phyloP scores from a whole-genome alignment of 306 rosid genomes.

The Neltuma alba region DNA sequence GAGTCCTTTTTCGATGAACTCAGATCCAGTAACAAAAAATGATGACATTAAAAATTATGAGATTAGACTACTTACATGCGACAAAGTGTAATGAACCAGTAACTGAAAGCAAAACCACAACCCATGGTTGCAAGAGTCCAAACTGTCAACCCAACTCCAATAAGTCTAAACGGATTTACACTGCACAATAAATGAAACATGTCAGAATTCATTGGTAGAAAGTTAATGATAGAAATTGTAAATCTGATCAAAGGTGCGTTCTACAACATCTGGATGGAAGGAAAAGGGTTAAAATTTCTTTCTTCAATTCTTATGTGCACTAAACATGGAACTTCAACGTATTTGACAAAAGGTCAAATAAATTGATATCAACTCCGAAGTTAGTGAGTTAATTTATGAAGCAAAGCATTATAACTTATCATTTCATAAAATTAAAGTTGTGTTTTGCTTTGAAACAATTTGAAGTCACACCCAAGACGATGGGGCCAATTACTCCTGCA shows the following conservation, averaged over 20 bases:
- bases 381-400: not conserved
- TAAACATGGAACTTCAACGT: constrained; percentile 2
- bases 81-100: constrained; percentile 79
- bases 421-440: not conserved
- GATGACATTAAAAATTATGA: constrained; percentile 25
- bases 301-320: not conserved
- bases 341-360: not conserved
- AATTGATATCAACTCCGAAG: not conserved
- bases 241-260: not conserved
- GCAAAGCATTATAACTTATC: not conserved
- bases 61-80: constrained; percentile 69
- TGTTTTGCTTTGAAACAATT: not conserved
- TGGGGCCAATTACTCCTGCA: not conserved
- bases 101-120: constrained; percentile 65
- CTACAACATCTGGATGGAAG: constrained; percentile 4
- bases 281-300: not conserved
- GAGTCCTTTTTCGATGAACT: not conserved
- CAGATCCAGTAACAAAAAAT: constrained; percentile 14
- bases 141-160: constrained; percentile 82
- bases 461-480: not conserved
- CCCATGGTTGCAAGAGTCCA: constrained; percentile 74
- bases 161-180: constrained; percentile 77
- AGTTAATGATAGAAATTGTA: not conserved
- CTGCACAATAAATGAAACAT: constrained; percentile 48
- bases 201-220: constrained; percentile 18